Base-by-base conservation (phyloP, 345 rosid species). In the Limnanthes douglasii region DNA sequence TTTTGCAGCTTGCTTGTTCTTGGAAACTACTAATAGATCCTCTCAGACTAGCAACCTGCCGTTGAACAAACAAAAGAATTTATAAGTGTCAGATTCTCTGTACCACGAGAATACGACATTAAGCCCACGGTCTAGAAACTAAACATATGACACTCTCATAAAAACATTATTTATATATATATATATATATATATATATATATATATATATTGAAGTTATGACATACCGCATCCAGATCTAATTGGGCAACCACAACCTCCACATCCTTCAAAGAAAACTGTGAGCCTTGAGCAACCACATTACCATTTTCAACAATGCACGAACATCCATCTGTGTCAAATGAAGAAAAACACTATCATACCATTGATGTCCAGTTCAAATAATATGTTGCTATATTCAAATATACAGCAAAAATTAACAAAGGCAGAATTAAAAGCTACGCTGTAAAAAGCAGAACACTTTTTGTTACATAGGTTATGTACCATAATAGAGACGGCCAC, bases 401-500 rank as follows among this genome's bases (percentile, higher is more conserved):
- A n/a, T n/a, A n/a, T n/a, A n/a, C n/a, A n/a, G n/a, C n/a, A 20
- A 18, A 11, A 14, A n/a, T 4, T 34, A 31, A 30, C 24, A 44
- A 10, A 29, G 3, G 3, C 34, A 6, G 7, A 27, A 27, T n/a
- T n/a, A n/a, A n/a, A n/a, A n/a, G n/a, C n/a, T n/a, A n/a, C n/a
- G n/a, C n/a, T n/a, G n/a, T n/a, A n/a, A n/a, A n/a, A n/a, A n/a
- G n/a, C 4, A 18, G 3, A 11, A 19, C 17, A 14, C 18, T 35
- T 41, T 3, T n/a, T 36, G 2, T 16, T 22, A 20, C 11, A 48
- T 11, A 1, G 6, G 13, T 18, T 25, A 31, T 30, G 26, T 61
- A 90, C 95, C 98, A 33, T 74, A 84, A 60, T 90, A 90, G 30
- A 84, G 73, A 45, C 94, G 85, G 39, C 85, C 59, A 23, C 98